Conservation (phyloP, 345 rosid genomes). For the Carallia pectinifolia region DNA sequence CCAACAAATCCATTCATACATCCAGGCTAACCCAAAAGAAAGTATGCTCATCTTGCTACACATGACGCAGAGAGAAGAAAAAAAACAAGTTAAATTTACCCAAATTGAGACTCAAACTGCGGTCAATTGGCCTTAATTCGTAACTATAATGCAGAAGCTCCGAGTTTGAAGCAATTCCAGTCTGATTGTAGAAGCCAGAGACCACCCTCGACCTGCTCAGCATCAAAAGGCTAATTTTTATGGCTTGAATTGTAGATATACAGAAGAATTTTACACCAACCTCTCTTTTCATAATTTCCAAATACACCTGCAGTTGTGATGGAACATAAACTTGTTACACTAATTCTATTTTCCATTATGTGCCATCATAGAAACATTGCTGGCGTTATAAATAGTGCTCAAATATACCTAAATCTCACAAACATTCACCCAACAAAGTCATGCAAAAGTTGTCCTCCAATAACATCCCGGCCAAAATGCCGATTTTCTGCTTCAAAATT, state of each 20-base stretch:
- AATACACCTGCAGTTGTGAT: slow-evolving; percentile 15
- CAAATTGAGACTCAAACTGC: too few relatives aligned
- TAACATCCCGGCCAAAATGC: slow-evolving; percentile 62
- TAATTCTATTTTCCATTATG: slow-evolving; percentile 5
- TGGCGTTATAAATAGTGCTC: slow-evolving; percentile 12
- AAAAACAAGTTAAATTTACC: too few relatives aligned
- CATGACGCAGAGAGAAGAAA: too few relatives aligned
- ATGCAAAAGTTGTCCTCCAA: slow-evolving; percentile 87
- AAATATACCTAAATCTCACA: background rate
- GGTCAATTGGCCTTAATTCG: too few relatives aligned
- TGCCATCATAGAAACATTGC: slow-evolving; percentile 8
- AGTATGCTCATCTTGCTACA: too few relatives aligned
- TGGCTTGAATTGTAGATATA: slow-evolving; percentile 19
- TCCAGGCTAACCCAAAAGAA: too few relatives aligned
- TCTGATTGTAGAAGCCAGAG: too few relatives aligned
- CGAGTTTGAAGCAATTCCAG: too few relatives aligned
- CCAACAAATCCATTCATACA: too few relatives aligned
- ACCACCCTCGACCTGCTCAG: background rate
- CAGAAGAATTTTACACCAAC: slow-evolving; percentile 33
- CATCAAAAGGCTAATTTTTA: background rate
- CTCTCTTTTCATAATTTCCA: slow-evolving; percentile 10
- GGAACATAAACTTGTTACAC: slow-evolving; percentile 12
- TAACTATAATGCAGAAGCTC: too few relatives aligned
- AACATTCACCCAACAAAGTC: slow-evolving; percentile 75
- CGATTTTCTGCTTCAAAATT: slow-evolving; percentile 60